Evolutionary conservation across 148 eudicot genomes (phyloP), one percentile per base, ranked within the genome.

Genomic region (Suaeda aralocaspica): DNA sequence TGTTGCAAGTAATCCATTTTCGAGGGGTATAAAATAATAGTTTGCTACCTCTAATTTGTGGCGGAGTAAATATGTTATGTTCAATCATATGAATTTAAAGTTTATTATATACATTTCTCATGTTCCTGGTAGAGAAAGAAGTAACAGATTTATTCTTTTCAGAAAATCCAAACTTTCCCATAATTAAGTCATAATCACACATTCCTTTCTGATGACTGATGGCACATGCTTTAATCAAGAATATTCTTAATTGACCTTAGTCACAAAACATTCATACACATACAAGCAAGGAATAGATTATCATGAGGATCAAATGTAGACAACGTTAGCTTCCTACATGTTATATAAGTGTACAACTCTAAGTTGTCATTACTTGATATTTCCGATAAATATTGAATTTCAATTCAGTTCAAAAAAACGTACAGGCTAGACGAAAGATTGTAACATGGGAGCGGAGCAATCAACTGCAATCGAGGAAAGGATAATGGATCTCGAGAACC

Each of bases 401-500:
- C 24, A 5, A 7, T 50, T 50, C 24, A 5, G 24, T 50, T 50
- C 25, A 50, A 19, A 21, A 4, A 50, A 50, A 19, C 0, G n/a
- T 9, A 13, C 6, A 5, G 15, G 55, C 25, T 13, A n/a, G 51
- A 9, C 1, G 2, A 21, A 50, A 50, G 25, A 21, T 50, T 5
- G 1, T 0, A 31, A 16, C 63, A 59, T 58, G 41, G 65, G 73
- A 58, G 65, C 63, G 11, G 73, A 70, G 10, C 34, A 26, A 57
- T 70, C 64, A 1, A 14, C 73, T 58, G 53, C 55, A 70, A 42
- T 70, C 4, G 64, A 58, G 33, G 50, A 45, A 4, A 58, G 34
- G 53, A 70, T 70, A 26, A 9, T 28, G 12, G 51, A 70, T 15
- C 65, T 58, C 0, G 73, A 70, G 64, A 70, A 19, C 44, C 73